These are phyloP conservation scores for Clitoria ternatea DNA, from an alignment of 306 rosid species.

Conservation along the genomic window DNA sequence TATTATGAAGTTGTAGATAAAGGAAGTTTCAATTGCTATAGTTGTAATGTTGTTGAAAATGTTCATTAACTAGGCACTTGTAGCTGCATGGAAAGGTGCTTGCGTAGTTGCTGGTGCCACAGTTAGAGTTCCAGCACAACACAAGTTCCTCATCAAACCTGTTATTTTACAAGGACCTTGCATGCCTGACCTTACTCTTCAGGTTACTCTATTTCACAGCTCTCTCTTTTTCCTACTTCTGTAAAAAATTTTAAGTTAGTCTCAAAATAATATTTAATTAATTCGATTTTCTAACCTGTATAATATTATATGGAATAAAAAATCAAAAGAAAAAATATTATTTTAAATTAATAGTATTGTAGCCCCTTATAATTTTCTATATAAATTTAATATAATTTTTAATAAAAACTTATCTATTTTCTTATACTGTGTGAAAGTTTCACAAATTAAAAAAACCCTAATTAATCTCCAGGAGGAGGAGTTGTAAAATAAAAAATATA, in stretches of 20 bases:
- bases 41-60: background rate
- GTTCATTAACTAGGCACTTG: slow-evolving; percentile 54
- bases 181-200: slow-evolving; percentile 72
- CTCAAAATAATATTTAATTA: background rate
- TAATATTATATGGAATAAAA: no score
- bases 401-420: no score
- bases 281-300: no score
- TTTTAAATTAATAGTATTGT: no score
- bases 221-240: background rate
- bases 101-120: slow-evolving; percentile 65
- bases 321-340: no score
- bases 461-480: no score
- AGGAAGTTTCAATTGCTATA: background rate
- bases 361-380: no score
- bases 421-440: no score
- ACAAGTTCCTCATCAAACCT: slow-evolving; percentile 61
- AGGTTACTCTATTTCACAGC: slow-evolving; percentile 48
- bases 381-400: no score
- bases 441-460: no score
- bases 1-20: background rate
- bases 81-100: slow-evolving; percentile 80
- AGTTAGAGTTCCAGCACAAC: slow-evolving; percentile 55
- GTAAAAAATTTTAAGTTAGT: background rate
- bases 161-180: slow-evolving; percentile 85
- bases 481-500: background rate